Evolutionary conservation across 768 basidiomycete species (phyloP), one percentile per base, ranked within the genome.

Genomic region (Kwoniella europaea): DNA sequence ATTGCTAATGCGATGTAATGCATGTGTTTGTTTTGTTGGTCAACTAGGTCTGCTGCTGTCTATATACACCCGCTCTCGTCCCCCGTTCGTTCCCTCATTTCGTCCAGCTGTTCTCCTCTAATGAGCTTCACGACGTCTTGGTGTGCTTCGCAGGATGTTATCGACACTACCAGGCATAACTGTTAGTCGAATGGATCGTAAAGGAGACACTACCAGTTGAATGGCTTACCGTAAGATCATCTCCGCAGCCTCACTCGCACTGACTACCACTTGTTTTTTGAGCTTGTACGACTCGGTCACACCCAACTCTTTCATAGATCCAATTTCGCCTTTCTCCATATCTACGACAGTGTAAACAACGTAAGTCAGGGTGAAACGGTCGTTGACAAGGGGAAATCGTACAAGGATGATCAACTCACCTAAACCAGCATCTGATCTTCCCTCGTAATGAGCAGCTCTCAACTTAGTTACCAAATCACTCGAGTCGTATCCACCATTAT

Each of bases 401-500:
- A n/a, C n/a, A n/a, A 2, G 18, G 41, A 20, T 41, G 43, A 15
- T 42, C 55, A 4, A 85, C 91, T 73, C 81, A 94, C 94, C 91
- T 7, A 98, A 87, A 15, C 97, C 97, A 57, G 94, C 90, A 78
- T 98, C 94, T 3, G 85, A 73, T 73, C 90, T 87, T 3, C 95
- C 94, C 74, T 94, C 94, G 82, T 92, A 96, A 84, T 99, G 97
- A 10, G 94, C 94, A 1, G 95, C 95, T 65, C 97, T 86, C 44
- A 99, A 86, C 77, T 88, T 89, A 42, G 94, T 86, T 15, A 98
- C 96, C 22, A 99, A 87, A 78, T 99, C 97, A 12, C 92, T 91
- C n/a, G 94, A 96, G 82, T 99, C 97, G 83, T 91, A 95, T 0
- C 97, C 97, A 7, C 95, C 97, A 78, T 99, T 99, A 82, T 98